A percentile compares a stretch with the other conserved stretches of the same genome.
Evolutionary conservation across 805 yeast genomes (phyloP).

Genomic region (Nematodospora valgi): DNA sequence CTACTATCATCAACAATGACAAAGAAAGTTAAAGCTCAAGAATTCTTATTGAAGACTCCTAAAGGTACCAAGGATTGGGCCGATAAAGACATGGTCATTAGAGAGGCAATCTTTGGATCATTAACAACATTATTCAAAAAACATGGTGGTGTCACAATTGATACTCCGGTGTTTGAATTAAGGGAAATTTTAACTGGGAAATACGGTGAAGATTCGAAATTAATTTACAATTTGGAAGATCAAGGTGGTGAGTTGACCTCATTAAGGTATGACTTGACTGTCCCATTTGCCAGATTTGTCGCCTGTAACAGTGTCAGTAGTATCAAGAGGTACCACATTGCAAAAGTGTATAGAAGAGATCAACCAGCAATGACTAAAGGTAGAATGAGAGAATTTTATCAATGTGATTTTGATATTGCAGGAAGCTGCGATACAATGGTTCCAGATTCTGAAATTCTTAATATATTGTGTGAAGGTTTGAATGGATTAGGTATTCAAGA

Average conservation of each 20-base stretch:
- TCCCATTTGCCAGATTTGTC: slow-evolving; percentile 95
- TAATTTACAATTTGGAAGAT: slow-evolving; percentile 93
- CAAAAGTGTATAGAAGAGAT: slow-evolving; percentile 97
- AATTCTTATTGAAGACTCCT: slow-evolving; percentile 86
- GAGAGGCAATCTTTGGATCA: slow-evolving; percentile 80
- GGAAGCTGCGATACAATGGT: slow-evolving; percentile 92
- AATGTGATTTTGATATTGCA: slow-evolving; percentile 97
- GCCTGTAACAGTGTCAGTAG: slow-evolving; percentile 91
- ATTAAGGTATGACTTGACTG: slow-evolving; percentile 93
- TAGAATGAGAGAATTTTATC: slow-evolving; percentile 99
- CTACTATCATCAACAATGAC: slow-evolving; percentile 18
- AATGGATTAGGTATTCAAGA: slow-evolving; percentile 79
- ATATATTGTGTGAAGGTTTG: slow-evolving; percentile 80
- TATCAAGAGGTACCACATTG: slow-evolving; percentile 94
- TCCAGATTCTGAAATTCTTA: slow-evolving; percentile 89
- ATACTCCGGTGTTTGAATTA: slow-evolving; percentile 96
- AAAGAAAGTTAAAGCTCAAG: slow-evolving; percentile 42
- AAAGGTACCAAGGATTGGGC: slow-evolving; percentile 99
- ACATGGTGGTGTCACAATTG: slow-evolving; percentile 98
- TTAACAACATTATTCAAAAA: slow-evolving; percentile 77
- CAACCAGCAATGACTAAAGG: slow-evolving; percentile 99
- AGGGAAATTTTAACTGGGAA: slow-evolving; percentile 95
- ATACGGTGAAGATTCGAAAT: slow-evolving; percentile 97
- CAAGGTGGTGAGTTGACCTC: slow-evolving; percentile 99
- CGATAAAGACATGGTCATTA: slow-evolving; percentile 92